Conservation (phyloP, 1,284 basidiomycete species). For the Mycena citricolor region DNA sequence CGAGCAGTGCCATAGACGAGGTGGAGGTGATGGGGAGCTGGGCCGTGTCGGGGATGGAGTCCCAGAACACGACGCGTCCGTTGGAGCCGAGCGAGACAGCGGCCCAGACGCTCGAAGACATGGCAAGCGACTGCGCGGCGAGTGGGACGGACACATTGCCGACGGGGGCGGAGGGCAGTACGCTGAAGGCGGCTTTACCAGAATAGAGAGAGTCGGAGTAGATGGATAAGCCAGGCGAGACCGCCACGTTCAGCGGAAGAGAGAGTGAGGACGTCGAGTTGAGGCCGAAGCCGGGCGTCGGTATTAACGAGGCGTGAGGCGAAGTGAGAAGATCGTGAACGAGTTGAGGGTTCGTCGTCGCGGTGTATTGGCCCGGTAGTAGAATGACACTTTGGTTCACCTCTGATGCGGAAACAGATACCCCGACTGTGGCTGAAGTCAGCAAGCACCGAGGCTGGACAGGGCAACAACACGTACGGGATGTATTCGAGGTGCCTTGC, state of each 20-base stretch:
- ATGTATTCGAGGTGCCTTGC: conserved; percentile 68
- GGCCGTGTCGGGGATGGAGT: conserved; percentile 71
- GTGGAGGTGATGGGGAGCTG: conserved; percentile 54
- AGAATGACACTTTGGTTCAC: conserved; percentile 54
- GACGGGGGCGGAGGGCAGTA: conserved; percentile 50
- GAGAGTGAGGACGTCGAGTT: conserved; percentile 49
- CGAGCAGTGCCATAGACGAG: conserved; percentile 53
- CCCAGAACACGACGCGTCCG: conserved; percentile 67
- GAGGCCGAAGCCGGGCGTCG: conserved; percentile 58
- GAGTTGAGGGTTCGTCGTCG: conserved; percentile 66
- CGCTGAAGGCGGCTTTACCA: conserved; percentile 58
- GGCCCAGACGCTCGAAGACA: conserved; percentile 68
- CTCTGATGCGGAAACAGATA: conserved; percentile 56
- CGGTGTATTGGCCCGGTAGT: conserved; percentile 72
- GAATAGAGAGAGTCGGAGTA: conserved; percentile 62
- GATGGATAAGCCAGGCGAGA: conserved; percentile 63
- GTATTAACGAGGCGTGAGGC: conserved; percentile 54
- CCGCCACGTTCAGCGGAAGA: conserved; percentile 62
- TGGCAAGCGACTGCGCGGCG: conserved; percentile 53
- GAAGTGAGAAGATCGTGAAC: conserved; percentile 66
- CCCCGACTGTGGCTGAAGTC: conserved; percentile 52
- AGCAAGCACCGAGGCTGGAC: conserved; percentile 4
- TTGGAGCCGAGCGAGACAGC: conserved; percentile 54
- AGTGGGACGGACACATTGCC: conserved; percentile 53
- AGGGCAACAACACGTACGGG: conserved; percentile 46